phyloP scores from a whole-genome alignment of 2,329 filamentous ascomycete genomes.

The Seiridium unicorne region DNA sequence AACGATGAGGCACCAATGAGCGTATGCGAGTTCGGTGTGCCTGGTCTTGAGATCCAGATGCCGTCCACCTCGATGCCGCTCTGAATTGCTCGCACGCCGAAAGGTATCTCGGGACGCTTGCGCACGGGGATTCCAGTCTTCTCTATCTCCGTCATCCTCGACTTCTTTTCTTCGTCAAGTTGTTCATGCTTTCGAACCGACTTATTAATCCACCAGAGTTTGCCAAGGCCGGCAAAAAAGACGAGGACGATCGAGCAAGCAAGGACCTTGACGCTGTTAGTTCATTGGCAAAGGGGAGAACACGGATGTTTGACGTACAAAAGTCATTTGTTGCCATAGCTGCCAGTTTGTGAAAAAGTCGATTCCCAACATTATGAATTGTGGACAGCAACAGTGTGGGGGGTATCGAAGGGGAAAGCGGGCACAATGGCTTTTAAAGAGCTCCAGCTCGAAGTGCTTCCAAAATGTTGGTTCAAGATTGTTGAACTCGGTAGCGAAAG shows the following conservation, averaged over 20 bases:
- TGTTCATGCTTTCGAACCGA: constrained; percentile 55
- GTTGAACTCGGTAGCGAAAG: background rate
- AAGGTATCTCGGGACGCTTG: constrained; percentile 66
- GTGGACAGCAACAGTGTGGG: constrained; percentile 4
- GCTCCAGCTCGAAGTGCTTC: background rate
- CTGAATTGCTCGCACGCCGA: constrained; percentile 83
- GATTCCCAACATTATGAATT: constrained; percentile 33
- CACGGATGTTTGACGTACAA: constrained; percentile 57
- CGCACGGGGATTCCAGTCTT: constrained; percentile 48
- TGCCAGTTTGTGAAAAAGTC: constrained; percentile 69
- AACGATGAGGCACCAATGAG: constrained; percentile 21
- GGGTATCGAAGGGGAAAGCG: background rate
- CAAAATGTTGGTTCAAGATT: background rate
- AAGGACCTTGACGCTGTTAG: constrained; percentile 57
- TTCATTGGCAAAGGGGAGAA: background rate
- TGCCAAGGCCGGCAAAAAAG: constrained; percentile 65
- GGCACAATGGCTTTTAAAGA: background rate
- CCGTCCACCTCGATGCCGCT: constrained; percentile 81
- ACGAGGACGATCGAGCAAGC: constrained; percentile 69
- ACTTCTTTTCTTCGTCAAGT: constrained; percentile 65
- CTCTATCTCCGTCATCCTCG: constrained; percentile 50
- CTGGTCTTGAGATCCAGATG: constrained; percentile 68
- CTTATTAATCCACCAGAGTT: constrained; percentile 63
- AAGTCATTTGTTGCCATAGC: constrained; percentile 86
- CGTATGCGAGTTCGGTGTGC: constrained; percentile 32